These are phyloP conservation scores for Crithidia thermophila DNA, from an alignment of 208 protist genomes.

Conservation along the genomic window DNA sequence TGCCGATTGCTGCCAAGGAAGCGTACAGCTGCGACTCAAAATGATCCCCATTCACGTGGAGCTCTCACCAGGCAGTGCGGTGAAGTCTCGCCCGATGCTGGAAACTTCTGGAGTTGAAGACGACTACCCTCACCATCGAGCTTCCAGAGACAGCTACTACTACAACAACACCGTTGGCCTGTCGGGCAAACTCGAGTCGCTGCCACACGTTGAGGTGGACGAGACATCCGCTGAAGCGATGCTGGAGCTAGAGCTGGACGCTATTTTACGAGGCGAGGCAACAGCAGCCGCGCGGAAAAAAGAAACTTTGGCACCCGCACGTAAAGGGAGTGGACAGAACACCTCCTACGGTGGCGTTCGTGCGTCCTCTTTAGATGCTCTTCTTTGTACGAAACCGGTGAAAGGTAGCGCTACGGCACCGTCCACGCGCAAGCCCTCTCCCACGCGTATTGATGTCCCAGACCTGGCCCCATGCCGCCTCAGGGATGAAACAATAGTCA, in stretches of 20 bases:
- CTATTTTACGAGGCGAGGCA: conserved; percentile 9
- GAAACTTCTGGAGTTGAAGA: neutral
- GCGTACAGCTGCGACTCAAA: neutral
- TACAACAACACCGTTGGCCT: neutral
- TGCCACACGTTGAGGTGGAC: neutral
- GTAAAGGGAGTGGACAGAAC: too few species aligned
- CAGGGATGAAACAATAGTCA: too few species aligned
- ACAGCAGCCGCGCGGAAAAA: neutral
- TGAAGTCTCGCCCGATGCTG: neutral
- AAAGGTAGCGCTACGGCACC: too few species aligned
- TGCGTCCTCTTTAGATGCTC: too few species aligned
- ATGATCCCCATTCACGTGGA: conserved; percentile 30
- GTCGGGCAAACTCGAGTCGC: neutral
- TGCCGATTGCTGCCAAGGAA: too few species aligned
- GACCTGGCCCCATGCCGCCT: too few species aligned
- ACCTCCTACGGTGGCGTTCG: too few species aligned
- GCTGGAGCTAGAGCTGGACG: conserved; percentile 22
- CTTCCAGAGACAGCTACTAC: conserved; percentile 24
- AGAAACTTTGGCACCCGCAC: too few species aligned
- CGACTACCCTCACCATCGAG: neutral
- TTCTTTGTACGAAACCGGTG: too few species aligned
- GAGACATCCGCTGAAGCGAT: neutral
- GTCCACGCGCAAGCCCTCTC: too few species aligned
- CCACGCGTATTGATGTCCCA: too few species aligned
- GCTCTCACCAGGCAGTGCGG: conserved; percentile 19